Evolutionary conservation across 2,329 filamentous ascomycete genomes (phyloP).

Genomic region (Clarireedia hainanense): DNA sequence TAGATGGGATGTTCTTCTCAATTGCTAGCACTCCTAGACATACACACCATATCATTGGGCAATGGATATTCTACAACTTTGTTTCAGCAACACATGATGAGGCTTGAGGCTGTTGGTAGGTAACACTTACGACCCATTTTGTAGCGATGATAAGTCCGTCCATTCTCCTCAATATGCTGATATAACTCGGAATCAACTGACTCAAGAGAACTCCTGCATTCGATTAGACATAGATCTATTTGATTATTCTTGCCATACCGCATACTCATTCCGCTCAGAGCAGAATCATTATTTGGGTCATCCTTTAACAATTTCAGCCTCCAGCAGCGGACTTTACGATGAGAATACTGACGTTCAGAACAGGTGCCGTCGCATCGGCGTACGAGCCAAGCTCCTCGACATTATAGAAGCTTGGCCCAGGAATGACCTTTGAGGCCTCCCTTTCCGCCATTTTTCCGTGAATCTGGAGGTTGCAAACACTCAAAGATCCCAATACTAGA

Average conservation of each 20-base stretch:
- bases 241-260: background rate
- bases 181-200: slow-evolving; percentile 3
- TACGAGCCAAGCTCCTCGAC: background rate
- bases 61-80: slow-evolving; percentile 1
- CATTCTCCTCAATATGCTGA: slow-evolving; percentile 5
- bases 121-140: slow-evolving; percentile 2
- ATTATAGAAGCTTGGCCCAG: background rate
- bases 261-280: slow-evolving; percentile 1
- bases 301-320: background rate
- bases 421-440: background rate
- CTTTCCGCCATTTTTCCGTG: too few relatives aligned
- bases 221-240: background rate
- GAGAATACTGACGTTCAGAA: background rate
- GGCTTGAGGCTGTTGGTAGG: too few relatives aligned
- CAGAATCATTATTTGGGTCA: background rate
- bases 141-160: slow-evolving; percentile 7
- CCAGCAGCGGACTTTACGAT: too few relatives aligned
- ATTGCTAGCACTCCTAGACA: too few relatives aligned
- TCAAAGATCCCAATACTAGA: too few relatives aligned
- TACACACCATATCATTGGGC: slow-evolving; percentile 3
- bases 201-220: background rate
- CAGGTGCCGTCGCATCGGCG: background rate
- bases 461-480: too few relatives aligned
- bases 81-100: too few relatives aligned
- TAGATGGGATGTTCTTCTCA: too few relatives aligned